These are phyloP conservation scores for Cenococcum geophilum DNA, from an alignment of 495 filamentous ascomycete species.

Conservation along the genomic window DNA sequence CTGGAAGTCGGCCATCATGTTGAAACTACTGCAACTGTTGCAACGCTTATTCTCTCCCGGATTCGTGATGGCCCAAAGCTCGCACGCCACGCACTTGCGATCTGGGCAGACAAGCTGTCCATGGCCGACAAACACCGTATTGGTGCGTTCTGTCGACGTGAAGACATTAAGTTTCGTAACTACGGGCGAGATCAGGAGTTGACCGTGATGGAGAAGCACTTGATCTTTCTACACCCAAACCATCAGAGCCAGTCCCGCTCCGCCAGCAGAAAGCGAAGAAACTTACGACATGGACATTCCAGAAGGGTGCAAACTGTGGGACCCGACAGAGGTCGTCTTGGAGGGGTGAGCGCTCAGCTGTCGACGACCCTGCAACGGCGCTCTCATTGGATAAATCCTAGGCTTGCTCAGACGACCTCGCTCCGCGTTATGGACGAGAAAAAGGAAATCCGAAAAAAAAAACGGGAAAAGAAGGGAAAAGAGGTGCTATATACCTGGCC, in stretches of 20 bases:
- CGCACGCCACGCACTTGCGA: slow-evolving; percentile 17
- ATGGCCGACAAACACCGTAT: slow-evolving; percentile 14
- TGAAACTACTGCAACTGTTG: slow-evolving; percentile 17
- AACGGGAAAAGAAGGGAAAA: background rate
- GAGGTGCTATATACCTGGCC: background rate
- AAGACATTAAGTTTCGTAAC: slow-evolving; percentile 20
- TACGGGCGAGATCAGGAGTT: slow-evolving; percentile 5
- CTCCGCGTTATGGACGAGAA: no score
- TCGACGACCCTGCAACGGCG: background rate
- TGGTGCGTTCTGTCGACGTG: slow-evolving; percentile 11
- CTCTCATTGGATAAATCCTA: background rate
- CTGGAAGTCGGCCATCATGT: background rate
- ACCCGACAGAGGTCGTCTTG: background rate
- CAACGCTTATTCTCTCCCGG: slow-evolving; percentile 17
- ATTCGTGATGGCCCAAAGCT: slow-evolving; percentile 20
- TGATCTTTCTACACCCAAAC: background rate
- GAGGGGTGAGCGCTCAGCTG: background rate
- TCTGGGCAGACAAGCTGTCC: slow-evolving; percentile 8
- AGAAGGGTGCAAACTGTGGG: background rate
- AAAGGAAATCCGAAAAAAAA: background rate
- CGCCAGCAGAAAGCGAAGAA: background rate
- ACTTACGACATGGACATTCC: slow-evolving; percentile 5
- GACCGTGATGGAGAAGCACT: background rate
- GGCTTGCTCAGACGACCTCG: background rate
- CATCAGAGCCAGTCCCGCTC: slow-evolving; percentile 1